Base-by-base conservation (phyloP, 805 yeast species). In the Hanseniaspora lindneri region DNA sequence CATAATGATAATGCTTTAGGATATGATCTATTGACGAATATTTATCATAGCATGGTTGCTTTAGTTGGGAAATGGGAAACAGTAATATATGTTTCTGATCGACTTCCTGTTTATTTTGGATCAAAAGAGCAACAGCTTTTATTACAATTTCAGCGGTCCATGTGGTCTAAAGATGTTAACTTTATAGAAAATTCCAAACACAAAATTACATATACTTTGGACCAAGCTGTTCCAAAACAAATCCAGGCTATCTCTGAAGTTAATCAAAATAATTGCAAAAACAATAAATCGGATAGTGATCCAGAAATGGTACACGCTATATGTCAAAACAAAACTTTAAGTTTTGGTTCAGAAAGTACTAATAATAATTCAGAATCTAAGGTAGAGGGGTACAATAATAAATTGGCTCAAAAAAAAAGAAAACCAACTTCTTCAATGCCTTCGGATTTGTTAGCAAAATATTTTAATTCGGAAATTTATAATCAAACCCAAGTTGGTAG, bases 11-110 rank as follows among this genome's bases (percentile, higher is more conserved):
- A 39, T 43, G 54, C 55, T 41, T 59, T 64, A 36, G 64, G 67
- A 0, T 66, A 63, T 44, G 71, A 69, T 47, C 68, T 74, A 8
- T 54, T 76, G 34, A 70, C 71, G 41, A 55, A 69, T 40, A 75
- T 75, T 51, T 76, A 75, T 51, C 61, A 60, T 30, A 69, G 71
- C 52, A 74, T 76, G 70, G 65, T 75, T 10, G 64, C 64, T 21
- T 54, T 76, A 19, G 75, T 75, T 4, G 81, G 81, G 1, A 61
- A 54, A 21, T 60, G 51, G 34, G 55, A 55, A 32, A 51, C 60
- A 7, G 60, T 46, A 14, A 29, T 46, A 13, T 46, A 46, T 39
- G 49, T 46, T 32, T 46, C 60, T 11, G 49, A 46, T 25, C 30
- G 49, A 32, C 34, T 46, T 2, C 49, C 49, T 13, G 39, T 46